phyloP scores from a whole-genome alignment of 108 stramenopile genomes.

The Nitzschia sp. region DNA sequence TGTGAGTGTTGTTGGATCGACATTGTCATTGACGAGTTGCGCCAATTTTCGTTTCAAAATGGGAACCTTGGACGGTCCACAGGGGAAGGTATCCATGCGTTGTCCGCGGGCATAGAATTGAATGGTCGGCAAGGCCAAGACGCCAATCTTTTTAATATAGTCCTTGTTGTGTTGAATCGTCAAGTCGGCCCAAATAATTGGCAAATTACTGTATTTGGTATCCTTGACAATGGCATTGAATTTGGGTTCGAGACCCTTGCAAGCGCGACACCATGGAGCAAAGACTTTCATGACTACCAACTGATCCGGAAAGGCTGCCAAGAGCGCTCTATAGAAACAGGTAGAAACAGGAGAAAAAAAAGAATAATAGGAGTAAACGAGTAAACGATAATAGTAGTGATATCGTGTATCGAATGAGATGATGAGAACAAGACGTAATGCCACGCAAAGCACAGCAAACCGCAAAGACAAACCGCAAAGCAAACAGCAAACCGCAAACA shows the following conservation, averaged over 20 bases:
- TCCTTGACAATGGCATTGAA: conserved; percentile 69
- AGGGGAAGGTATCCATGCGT: conserved; percentile 80
- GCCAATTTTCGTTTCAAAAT: conserved; percentile 77
- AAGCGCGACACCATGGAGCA: conserved; percentile 82
- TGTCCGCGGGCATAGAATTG: conserved; percentile 67
- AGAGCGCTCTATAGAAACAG: conserved; percentile 22
- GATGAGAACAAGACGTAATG: too few species aligned
- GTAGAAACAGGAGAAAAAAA: background rate
- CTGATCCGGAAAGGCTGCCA: conserved; percentile 69
- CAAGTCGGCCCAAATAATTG: conserved; percentile 67
- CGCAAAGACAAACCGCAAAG: too few species aligned
- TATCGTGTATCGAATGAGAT: too few species aligned
- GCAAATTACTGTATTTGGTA: conserved; percentile 49
- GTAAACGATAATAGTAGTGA: too few species aligned
- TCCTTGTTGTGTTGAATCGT: conserved; percentile 80
- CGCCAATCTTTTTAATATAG: conserved; percentile 71
- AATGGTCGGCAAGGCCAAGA: conserved; percentile 77
- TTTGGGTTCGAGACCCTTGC: conserved; percentile 71
- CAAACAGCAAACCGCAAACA: too few species aligned
- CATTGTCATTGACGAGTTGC: conserved; percentile 57
- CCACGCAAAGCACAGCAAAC: too few species aligned
- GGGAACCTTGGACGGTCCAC: conserved; percentile 86
- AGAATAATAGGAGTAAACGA: too few species aligned
- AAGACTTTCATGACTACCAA: conserved; percentile 83
- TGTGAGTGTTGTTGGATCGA: conserved; percentile 44